Conservation (phyloP, 139 green algal genomes). For the Tetradesmus obliquus region DNA sequence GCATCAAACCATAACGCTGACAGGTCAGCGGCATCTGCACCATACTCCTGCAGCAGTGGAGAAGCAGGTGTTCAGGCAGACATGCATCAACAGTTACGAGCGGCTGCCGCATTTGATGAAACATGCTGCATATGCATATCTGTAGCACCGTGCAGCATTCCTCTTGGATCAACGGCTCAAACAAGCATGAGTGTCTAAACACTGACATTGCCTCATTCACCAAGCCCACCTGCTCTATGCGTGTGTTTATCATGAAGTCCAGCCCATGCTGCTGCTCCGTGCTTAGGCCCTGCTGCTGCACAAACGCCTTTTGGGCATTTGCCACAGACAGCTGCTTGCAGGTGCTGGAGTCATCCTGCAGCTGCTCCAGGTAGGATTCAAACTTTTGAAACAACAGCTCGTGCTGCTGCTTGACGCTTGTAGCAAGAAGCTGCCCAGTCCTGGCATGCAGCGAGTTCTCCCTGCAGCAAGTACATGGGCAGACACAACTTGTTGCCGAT, state of each 20-base stretch:
- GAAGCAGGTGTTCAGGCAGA: too few relatives aligned
- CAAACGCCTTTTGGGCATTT: neutral
- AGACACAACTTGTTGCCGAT: neutral
- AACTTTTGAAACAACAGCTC: neutral
- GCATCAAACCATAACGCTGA: conserved; percentile 18
- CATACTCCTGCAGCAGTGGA: conserved; percentile 10
- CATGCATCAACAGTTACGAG: too few relatives aligned
- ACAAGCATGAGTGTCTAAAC: too few relatives aligned
- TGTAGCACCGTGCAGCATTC: too few relatives aligned
- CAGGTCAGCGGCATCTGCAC: neutral
- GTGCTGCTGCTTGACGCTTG: neutral
- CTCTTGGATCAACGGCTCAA: too few relatives aligned
- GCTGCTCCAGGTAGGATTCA: neutral
- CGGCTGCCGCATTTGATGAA: too few relatives aligned
- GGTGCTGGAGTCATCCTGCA: neutral
- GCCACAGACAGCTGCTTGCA: neutral
- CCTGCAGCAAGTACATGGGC: neutral
- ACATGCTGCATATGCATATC: too few relatives aligned
- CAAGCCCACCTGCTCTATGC: neutral
- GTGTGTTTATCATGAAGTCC: neutral
- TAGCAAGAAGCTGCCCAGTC: neutral
- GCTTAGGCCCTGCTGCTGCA: neutral
- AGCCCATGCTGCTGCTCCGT: neutral
- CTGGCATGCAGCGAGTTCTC: neutral
- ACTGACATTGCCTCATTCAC: too few relatives aligned